Evolutionary conservation across 331 rosid species (phyloP).

Genomic region (Rhamnella rubrinervis): DNA sequence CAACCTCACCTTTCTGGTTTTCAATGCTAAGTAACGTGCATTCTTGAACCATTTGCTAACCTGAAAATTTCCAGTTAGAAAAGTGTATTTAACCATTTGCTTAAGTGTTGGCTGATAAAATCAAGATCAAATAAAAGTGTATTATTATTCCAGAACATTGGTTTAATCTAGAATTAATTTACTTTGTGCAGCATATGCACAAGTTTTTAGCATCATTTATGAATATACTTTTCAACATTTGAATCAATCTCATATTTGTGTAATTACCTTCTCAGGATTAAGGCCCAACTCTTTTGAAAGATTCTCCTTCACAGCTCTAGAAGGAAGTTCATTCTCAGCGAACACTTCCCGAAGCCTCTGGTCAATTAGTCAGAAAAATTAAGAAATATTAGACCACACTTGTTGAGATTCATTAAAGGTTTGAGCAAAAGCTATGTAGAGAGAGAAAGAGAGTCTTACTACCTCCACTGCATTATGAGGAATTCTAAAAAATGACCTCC

Average conservation of each 20-base stretch:
- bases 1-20: constrained; percentile 69
- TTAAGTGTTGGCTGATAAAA: too few species aligned
- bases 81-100: too few species aligned
- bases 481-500: constrained; percentile 68
- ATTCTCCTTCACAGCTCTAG: constrained; percentile 66
- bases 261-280: constrained; percentile 72
- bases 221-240: not conserved
- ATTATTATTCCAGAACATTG: not conserved
- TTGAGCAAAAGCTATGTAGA: not conserved
- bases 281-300: constrained; percentile 84
- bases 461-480: constrained; percentile 83
- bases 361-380: not conserved
- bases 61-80: constrained; percentile 42
- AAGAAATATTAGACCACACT: not conserved
- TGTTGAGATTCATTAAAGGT: not conserved
- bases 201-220: not conserved
- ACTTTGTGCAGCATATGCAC: not conserved
- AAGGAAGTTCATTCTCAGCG: constrained; percentile 78
- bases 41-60: constrained; percentile 98
- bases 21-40: constrained; percentile 83
- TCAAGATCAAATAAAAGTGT: not conserved
- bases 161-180: not conserved
- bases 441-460: constrained; percentile 22
- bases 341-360: constrained; percentile 90
- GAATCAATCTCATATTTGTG: constrained; percentile 3